These are phyloP conservation scores for Populus nigra DNA, from an alignment of 345 rosid genomes.

Conservation along the genomic window DNA sequence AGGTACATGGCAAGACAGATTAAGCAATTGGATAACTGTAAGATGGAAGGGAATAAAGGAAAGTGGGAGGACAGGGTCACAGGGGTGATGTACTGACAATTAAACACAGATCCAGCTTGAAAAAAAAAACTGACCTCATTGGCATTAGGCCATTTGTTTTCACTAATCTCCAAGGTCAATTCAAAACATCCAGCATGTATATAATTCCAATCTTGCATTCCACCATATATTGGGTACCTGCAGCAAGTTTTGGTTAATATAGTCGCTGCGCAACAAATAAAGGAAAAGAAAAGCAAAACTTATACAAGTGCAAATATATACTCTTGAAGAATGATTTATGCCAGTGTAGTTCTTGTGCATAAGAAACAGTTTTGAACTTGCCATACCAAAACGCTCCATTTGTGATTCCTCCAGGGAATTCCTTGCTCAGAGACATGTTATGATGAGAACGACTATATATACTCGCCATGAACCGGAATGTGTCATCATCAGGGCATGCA, in stretches of 20 bases:
- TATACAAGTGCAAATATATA: neutral
- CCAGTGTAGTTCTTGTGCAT: neutral
- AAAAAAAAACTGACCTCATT: slow-evolving; percentile 55
- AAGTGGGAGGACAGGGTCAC: neutral
- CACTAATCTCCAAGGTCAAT: slow-evolving; percentile 92
- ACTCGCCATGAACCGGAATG: slow-evolving; percentile 76
- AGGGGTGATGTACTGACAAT: neutral
- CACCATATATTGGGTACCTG: slow-evolving; percentile 99
- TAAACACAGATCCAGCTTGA: neutral
- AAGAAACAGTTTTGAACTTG: neutral
- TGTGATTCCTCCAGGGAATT: slow-evolving; percentile 85
- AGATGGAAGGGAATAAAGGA: neutral
- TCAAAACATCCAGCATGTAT: slow-evolving; percentile 93
- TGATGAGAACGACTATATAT: slow-evolving; percentile 73
- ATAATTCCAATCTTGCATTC: slow-evolving; percentile 99
- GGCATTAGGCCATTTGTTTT: slow-evolving; percentile 89
- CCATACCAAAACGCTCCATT: slow-evolving; percentile 92
- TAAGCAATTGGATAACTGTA: slow-evolving; percentile 12
- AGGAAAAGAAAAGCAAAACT: neutral
- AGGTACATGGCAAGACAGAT: slow-evolving; percentile 12
- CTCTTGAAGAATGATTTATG: neutral
- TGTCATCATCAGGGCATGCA: slow-evolving; percentile 84
- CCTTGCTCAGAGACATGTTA: slow-evolving; percentile 91
- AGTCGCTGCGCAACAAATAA: slow-evolving; percentile 5
- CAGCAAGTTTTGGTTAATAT: slow-evolving; percentile 22